phyloP scores from a whole-genome alignment of 164 flowering plant genomes.

The grape (Vitis vinifera) region ASM3070453v1 NC_081808.1:22336001-22336500 shows the following conservation, averaged over 20 bases:
- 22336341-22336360: background rate
- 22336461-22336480: too few species aligned
- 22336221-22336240: background rate
- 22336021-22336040: slow-evolving; percentile 10
- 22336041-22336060: background rate
- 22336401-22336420: background rate
- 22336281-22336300: slow-evolving; percentile 1
- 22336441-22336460: too few species aligned
- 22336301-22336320: background rate
- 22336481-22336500: too few species aligned
- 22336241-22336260: background rate
- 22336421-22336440: background rate
- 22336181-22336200: background rate
- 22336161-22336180: background rate
- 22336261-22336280: slow-evolving; percentile 17
- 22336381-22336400: background rate
- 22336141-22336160: slow-evolving; percentile 2
- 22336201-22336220: background rate
- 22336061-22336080: slow-evolving; percentile 1
- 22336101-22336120: background rate
- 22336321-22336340: background rate
- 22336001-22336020: background rate
- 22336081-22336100: slow-evolving; percentile 6
- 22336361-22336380: background rate
- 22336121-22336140: too few species aligned